Evolutionary conservation across 306 rosid species (phyloP), one percentile per base, ranked within the genome.

Genomic region (Inga oerstediana): DNA sequence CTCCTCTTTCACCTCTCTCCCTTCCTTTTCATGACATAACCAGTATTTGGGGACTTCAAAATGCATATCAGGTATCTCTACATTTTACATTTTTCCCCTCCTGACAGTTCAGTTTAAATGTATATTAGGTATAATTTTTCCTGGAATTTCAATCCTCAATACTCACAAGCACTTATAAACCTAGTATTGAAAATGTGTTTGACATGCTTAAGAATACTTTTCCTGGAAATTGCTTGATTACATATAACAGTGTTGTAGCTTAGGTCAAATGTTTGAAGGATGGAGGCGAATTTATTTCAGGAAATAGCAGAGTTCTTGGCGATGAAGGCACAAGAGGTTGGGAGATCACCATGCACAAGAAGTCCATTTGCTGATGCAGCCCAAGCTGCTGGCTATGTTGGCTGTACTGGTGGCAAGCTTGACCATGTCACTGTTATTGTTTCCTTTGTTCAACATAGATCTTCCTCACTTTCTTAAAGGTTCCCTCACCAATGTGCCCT

Each of bases 361-460:
- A 92, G 92, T 89, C 97, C 98, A 75, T 94, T 91, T 72, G 90
- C 92, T 30, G 94, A 91, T 84, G 94, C 91, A 80, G 92, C 94
- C 0, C 80, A 87, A 71, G 91, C 95, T 39, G 82, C 80, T 34
- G 95, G 98, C 4, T 92, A 91, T 76, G 92, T 86, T 77, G 89
- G 92, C 61, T 89, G 75, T 64, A 70, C 81, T 0, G 98, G 98
- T 34, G 97, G 97, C 52, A 92, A 91, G 88, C 95, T 90, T 64
- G 98, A 94, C 75, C 84, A 86, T 81, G 91, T 91, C n/a, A 88
- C 90, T 72, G 94, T 91, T 82, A 88, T 94, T 43, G 90, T 92
- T 37, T 91, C 98, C 17, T 67, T 86, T 27, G 93, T 89, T 80
- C 89, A 89, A 70, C 80, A 78, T 59, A 79, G 74, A 69, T 79